Percentiles rank a stretch among this genome's conserved stretches.
phyloP scores from a whole-genome alignment of 306 rosid species.

The Styphnolobium japonicum region DNA sequence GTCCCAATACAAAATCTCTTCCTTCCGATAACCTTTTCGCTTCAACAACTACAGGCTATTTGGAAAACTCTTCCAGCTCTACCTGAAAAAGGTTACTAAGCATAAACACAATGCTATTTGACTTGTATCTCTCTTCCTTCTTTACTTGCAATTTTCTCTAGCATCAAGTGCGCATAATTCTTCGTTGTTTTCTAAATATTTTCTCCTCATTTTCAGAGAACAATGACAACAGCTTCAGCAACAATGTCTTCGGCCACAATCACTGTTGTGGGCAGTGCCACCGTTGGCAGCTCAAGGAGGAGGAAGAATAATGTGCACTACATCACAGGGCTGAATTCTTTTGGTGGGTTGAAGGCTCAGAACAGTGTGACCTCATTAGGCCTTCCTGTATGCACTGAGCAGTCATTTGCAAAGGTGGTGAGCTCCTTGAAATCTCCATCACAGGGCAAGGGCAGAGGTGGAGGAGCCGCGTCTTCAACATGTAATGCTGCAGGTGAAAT shows the following conservation, averaged over 20 bases:
- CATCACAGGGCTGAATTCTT: conserved; percentile 58
- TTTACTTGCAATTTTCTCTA: neutral
- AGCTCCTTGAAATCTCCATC: conserved; percentile 55
- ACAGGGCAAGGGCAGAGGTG: conserved; percentile 32
- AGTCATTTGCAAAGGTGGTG: conserved; percentile 57
- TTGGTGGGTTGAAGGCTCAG: conserved; percentile 54
- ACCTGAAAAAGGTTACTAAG: neutral
- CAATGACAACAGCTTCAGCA: conserved; percentile 52
- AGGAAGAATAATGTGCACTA: conserved; percentile 35
- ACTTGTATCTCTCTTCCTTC: neutral
- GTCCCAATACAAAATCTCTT: conserved; percentile 28
- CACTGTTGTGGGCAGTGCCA: conserved; percentile 23
- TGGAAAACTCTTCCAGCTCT: neutral
- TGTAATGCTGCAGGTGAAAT: conserved; percentile 62
- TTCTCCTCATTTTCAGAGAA: conserved; percentile 21
- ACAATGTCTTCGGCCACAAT: conserved; percentile 46
- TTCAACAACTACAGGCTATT: neutral
- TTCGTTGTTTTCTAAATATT: neutral
- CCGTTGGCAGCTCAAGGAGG: conserved; percentile 33
- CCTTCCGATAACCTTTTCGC: conserved; percentile 5
- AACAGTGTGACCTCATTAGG: conserved; percentile 54
- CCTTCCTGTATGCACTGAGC: conserved; percentile 43
- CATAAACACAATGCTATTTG: neutral
- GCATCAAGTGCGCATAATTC: neutral
- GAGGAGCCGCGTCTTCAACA: conserved; percentile 54